These are phyloP conservation scores for Rhynchosporium graminicola DNA, from an alignment of 2,329 filamentous ascomycete species.

Conservation along the genomic window DNA sequence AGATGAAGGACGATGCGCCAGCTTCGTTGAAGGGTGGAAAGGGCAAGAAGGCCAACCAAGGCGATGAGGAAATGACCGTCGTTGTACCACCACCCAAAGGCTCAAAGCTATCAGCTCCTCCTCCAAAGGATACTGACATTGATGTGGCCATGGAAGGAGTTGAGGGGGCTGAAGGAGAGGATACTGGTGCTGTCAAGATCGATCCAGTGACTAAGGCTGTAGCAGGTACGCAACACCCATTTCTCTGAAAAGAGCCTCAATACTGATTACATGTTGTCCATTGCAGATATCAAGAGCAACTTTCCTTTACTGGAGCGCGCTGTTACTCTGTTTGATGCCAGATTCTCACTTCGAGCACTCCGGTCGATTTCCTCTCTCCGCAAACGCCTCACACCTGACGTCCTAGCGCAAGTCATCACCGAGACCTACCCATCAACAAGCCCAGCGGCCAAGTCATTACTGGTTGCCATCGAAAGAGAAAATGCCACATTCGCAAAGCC, in stretches of 20 bases:
- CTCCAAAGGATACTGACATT: slow-evolving; percentile 62
- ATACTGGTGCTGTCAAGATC: slow-evolving; percentile 52
- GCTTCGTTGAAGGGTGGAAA: slow-evolving; percentile 61
- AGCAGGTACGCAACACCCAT: slow-evolving; percentile 51
- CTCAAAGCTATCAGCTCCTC: slow-evolving; percentile 57
- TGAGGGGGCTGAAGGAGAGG: slow-evolving; percentile 34
- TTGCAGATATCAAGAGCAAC: slow-evolving; percentile 88
- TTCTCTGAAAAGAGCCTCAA: not conserved
- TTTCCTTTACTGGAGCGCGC: slow-evolving; percentile 90
- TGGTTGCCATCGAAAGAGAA: slow-evolving; percentile 69
- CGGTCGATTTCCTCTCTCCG: slow-evolving; percentile 94
- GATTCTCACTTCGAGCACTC: slow-evolving; percentile 91
- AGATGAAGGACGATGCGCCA: slow-evolving; percentile 66
- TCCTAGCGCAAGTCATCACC: slow-evolving; percentile 77
- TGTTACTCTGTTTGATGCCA: slow-evolving; percentile 87
- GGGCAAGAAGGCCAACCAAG: slow-evolving; percentile 67
- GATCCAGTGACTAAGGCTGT: slow-evolving; percentile 62
- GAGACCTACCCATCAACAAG: slow-evolving; percentile 71
- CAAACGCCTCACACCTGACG: slow-evolving; percentile 82
- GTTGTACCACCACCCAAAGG: slow-evolving; percentile 74
- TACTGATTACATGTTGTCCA: slow-evolving; percentile 25
- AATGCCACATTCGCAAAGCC: slow-evolving; percentile 62
- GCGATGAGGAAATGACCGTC: slow-evolving; percentile 78
- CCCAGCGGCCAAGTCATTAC: slow-evolving; percentile 67
- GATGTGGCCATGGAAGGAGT: slow-evolving; percentile 71